These are phyloP conservation scores for Cocos nucifera DNA, from an alignment of 176 grass and related monocot genomes.

Conservation along the genomic window DNA sequence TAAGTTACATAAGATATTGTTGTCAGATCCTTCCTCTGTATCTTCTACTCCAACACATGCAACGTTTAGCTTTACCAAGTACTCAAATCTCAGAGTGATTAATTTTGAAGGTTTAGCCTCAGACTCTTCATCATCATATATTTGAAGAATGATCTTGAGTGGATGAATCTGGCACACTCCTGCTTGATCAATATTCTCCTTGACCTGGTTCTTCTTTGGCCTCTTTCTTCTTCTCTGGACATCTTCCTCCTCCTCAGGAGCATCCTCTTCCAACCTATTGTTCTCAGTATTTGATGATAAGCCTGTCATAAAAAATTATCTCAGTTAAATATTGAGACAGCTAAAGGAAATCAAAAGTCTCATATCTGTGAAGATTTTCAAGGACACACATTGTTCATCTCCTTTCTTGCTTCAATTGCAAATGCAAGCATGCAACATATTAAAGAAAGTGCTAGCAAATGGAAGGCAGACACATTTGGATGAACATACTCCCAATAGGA, in stretches of 20 bases:
- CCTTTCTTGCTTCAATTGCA: too few relatives aligned
- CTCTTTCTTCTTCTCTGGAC: slow-evolving; percentile 86
- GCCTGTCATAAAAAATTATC: slow-evolving; percentile 31
- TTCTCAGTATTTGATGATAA: slow-evolving; percentile 45
- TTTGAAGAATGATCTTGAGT: slow-evolving; percentile 64
- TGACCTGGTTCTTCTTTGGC: slow-evolving; percentile 52
- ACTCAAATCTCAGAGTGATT: slow-evolving; percentile 63
- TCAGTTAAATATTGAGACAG: neutral
- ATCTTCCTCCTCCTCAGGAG: slow-evolving; percentile 88
- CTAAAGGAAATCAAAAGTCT: too few relatives aligned
- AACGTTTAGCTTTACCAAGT: slow-evolving; percentile 82
- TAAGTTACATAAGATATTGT: slow-evolving; percentile 80
- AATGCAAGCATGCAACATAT: too few relatives aligned
- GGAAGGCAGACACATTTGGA: too few relatives aligned
- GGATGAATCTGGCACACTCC: slow-evolving; percentile 70
- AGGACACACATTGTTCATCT: too few relatives aligned
- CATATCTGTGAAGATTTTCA: too few relatives aligned
- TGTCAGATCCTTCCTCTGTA: slow-evolving; percentile 45
- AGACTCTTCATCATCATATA: slow-evolving; percentile 59
- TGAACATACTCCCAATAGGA: too few relatives aligned
- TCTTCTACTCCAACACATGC: slow-evolving; percentile 85
- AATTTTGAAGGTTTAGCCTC: slow-evolving; percentile 39
- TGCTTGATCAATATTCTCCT: slow-evolving; percentile 55
- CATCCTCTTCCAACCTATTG: slow-evolving; percentile 70
- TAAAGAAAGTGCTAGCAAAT: too few relatives aligned